Evolutionary conservation across 2,329 filamentous ascomycete species (phyloP), one percentile per base, ranked within the genome.

Genomic region (Sodiomyces alkalinus): DNA sequence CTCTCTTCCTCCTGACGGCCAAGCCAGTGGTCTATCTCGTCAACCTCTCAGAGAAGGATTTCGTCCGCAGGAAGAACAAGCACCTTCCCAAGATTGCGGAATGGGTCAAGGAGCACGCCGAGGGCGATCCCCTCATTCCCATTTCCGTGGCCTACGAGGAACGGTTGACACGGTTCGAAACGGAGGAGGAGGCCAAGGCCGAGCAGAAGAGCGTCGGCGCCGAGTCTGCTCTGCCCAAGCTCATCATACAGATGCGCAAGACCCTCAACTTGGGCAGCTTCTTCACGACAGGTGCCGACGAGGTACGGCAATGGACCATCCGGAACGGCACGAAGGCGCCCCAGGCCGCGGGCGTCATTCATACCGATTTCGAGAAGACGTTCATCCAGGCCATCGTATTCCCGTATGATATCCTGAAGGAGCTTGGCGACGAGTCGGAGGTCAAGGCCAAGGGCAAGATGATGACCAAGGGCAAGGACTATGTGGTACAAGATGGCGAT

Each of bases 61-160:
- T 86, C 56, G 77, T 94, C 49, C 80, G 90, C 48, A 90, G 96
- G 65, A 98, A 96, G 79, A 98, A 98, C 73, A 98, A 98, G 75
- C 75, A 98, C 60, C 72, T 98, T 31, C 72, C 80, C 41, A 90
- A 87, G 62, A 77, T 96, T 42, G 82, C 80, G 35, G 80, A 90
- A 52, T 98, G 90, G 90, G 75, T 94, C 56, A 92, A 96, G 63
- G 72, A 80, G 52, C 69, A 98, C 53, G 81, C 86, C 5, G 56
- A 74, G 29, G 85, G 83, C 33, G 86, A 94, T 48, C 81, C 86
- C 28, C 77, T 96, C 47, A 82, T 98, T 33, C 90, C 87, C 36
- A 76, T 98, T 46, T 96, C 90, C 1, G 80, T 94, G 32, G 76
- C 70, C 19, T 87, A 92, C 42, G 92, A 98, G 62, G 86, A 96